Evolutionary conservation across 1,284 basidiomycete genomes (phyloP).

Genomic region (Sporisorium iseilematis-ciliati): DNA sequence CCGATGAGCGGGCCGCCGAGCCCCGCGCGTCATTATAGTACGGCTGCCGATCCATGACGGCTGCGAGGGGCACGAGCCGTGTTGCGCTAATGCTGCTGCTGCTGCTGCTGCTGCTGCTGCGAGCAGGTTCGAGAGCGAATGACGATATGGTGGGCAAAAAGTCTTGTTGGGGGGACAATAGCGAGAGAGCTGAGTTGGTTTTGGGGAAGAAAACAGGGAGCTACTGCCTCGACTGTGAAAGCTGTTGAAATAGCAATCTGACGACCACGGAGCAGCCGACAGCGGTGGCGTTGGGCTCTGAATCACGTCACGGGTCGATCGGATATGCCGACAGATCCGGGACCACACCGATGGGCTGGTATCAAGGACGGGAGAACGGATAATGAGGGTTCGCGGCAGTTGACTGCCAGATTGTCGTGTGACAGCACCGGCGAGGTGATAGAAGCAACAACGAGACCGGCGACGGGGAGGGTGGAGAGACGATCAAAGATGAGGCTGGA

Average conservation of each 20-base stretch:
- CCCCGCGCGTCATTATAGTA: constrained; percentile 27
- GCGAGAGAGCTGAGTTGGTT: neutral
- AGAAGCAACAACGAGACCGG: constrained; percentile 9
- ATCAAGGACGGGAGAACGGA: neutral
- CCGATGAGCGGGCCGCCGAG: constrained; percentile 15
- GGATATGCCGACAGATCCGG: constrained; percentile 9
- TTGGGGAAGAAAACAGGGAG: neutral
- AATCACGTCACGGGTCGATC: neutral
- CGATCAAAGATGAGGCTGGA: neutral
- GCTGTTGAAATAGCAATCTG: no score
- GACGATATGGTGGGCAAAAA: constrained; percentile 50
- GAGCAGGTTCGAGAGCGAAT: constrained; percentile 29
- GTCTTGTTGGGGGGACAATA: neutral
- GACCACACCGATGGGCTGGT: neutral
- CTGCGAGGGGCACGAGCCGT: constrained; percentile 28
- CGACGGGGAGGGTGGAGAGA: constrained; percentile 3
- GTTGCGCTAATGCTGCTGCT: neutral
- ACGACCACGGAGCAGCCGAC: neutral
- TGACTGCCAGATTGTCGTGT: neutral
- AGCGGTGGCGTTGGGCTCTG: neutral
- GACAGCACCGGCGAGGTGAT: constrained; percentile 16
- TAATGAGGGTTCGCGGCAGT: neutral
- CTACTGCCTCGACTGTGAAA: neutral
- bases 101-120: constrained; percentile 26
- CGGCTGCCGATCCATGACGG: constrained; percentile 41